These are phyloP conservation scores for Rosa lucieae DNA, from an alignment of 306 rosid species.

Conservation along the genomic window DNA sequence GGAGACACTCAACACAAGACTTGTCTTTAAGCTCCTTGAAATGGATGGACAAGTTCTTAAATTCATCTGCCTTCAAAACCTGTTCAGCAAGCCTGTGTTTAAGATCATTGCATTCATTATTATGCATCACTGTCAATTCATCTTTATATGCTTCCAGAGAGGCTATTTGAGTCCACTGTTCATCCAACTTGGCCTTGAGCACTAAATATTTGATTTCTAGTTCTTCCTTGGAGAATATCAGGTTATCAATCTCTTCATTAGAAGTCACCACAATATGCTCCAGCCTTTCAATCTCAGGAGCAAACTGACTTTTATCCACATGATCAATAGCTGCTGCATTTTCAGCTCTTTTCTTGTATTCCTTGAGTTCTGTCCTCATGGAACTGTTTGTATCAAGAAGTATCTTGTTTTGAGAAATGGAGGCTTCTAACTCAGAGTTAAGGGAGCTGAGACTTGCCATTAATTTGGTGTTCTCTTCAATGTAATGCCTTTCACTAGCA, in stretches of 20 bases:
- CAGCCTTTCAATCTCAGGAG: conserved; percentile 62
- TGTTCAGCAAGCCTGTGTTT: conserved; percentile 79
- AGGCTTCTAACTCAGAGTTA: conserved; percentile 56
- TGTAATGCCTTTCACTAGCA: conserved; percentile 49
- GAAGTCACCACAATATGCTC: conserved; percentile 53
- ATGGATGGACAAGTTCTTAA: conserved; percentile 85
- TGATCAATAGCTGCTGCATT: conserved; percentile 34
- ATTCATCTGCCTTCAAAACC: conserved; percentile 84
- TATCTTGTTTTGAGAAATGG: conserved; percentile 45
- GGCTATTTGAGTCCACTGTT: conserved; percentile 50
- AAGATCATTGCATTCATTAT: conserved; percentile 54
- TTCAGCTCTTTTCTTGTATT: conserved; percentile 42
- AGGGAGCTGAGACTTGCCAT: conserved; percentile 53
- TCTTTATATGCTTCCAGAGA: conserved; percentile 54
- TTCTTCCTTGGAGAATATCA: conserved; percentile 71
- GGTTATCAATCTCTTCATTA: conserved; percentile 56
- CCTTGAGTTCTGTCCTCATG: conserved; percentile 45
- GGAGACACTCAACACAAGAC: conserved; percentile 73
- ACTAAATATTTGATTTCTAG: conserved; percentile 68
- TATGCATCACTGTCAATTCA: conserved; percentile 55
- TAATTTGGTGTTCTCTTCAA: conserved; percentile 64
- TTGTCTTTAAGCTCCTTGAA: conserved; percentile 93
- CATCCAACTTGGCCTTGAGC: conserved; percentile 62
- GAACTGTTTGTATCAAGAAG: conserved; percentile 52
- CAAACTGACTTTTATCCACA: conserved; percentile 31